A percentile compares a stretch with the other conserved stretches of the same genome.
phyloP scores from a whole-genome alignment of 2,329 filamentous ascomycete genomes.

The Chrysoporthe puriensis region DNA sequence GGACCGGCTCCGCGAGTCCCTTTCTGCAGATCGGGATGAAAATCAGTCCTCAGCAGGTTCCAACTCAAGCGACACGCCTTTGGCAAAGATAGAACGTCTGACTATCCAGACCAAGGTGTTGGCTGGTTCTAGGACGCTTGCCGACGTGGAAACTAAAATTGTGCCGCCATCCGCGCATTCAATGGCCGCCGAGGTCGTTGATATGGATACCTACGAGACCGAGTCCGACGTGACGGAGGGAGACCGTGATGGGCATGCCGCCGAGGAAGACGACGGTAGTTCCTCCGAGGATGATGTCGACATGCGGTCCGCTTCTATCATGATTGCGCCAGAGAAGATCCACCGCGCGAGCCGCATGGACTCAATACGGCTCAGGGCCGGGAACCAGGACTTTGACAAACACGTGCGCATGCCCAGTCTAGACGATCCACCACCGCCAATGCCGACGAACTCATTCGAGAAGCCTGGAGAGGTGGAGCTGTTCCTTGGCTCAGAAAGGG shows the following conservation, averaged over 20 bases:
- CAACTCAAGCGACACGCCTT: constrained; percentile 7
- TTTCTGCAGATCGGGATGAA: constrained; percentile 14
- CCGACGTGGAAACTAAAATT: constrained; percentile 27
- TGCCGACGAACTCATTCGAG: constrained; percentile 21
- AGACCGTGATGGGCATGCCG: not conserved
- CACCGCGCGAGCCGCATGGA: constrained; percentile 33
- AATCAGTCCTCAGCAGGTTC: constrained; percentile 11
- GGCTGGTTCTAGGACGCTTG: constrained; percentile 27
- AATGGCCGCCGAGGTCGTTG: constrained; percentile 22
- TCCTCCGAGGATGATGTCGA: constrained; percentile 20
- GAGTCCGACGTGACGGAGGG: constrained; percentile 1
- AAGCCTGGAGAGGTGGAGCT: constrained; percentile 41
- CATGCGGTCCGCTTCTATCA: constrained; percentile 30
- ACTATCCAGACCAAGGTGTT: constrained; percentile 29
- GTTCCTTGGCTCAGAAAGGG: constrained; percentile 44
- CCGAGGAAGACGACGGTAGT: constrained; percentile 14
- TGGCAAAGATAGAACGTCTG: constrained; percentile 16
- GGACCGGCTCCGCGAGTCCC: constrained; percentile 23
- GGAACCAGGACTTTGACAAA: constrained; percentile 24
- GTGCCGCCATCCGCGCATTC: constrained; percentile 27
- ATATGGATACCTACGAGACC: constrained; percentile 17
- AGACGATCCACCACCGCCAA: constrained; percentile 18
- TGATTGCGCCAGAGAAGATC: constrained; percentile 34
- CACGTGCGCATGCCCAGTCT: constrained; percentile 33
- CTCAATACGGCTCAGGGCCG: constrained; percentile 25